phyloP scores from a whole-genome alignment of 2,329 filamentous ascomycete species.

The Colletotrichum higginsianum region DNA sequence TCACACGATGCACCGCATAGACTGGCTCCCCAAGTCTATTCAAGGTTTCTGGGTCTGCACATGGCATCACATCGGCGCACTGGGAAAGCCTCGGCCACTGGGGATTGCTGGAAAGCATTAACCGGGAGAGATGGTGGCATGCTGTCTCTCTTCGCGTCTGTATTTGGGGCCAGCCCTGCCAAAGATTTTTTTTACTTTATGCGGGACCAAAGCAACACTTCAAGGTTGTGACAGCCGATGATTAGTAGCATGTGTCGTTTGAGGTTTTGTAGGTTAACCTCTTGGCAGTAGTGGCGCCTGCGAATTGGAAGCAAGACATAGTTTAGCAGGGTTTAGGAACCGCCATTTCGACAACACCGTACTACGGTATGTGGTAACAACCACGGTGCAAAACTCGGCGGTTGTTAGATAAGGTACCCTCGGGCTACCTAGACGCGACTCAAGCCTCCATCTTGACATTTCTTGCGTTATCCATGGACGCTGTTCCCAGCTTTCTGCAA shows the following conservation, averaged over 20 bases:
- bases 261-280: too few relatives aligned
- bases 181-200: slow-evolving; percentile 18
- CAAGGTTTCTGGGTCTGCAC: slow-evolving; percentile 29
- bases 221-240: background rate
- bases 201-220: slow-evolving; percentile 25
- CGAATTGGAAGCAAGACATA: too few relatives aligned
- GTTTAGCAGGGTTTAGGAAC: too few relatives aligned
- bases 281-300: too few relatives aligned
- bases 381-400: slow-evolving; percentile 1
- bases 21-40: slow-evolving; percentile 1
- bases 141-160: background rate
- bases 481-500: too few relatives aligned
- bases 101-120: background rate
- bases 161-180: slow-evolving; percentile 22
- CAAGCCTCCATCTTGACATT: too few relatives aligned
- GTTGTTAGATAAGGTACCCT: too few relatives aligned
- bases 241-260: too few relatives aligned
- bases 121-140: background rate
- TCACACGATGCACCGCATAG: slow-evolving; percentile 21
- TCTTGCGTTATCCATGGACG: too few relatives aligned
- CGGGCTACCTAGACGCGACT: too few relatives aligned
- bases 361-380: background rate
- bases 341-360: too few relatives aligned
- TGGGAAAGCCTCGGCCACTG: background rate
- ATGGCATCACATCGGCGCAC: slow-evolving; percentile 19